Evolutionary conservation across 2,329 filamentous ascomycete genomes (phyloP), one percentile per base, ranked within the genome.

Genomic region (Fusarium nanum): DNA sequence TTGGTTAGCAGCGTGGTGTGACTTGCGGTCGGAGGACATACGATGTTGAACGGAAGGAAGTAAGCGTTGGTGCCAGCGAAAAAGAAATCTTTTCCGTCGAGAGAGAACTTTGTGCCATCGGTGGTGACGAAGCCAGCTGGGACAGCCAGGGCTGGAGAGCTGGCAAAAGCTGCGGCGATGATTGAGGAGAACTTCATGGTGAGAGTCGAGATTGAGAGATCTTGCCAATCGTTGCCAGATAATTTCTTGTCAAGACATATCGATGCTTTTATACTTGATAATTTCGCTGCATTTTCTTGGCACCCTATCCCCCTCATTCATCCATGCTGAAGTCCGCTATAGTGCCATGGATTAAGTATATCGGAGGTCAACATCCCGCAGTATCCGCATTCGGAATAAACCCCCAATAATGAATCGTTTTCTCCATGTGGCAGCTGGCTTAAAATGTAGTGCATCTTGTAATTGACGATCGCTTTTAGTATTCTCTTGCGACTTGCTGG

Each of bases 61-160:
- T 88, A 87, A 12, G 85, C 86, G 74, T 88, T 88, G 67, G 81
- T 85, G 2, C 86, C 86, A 3, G 86, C 86, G 70, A 87, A 88
- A 76, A 86, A 83, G 71, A 87, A 88, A 65, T 85, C 81, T 63
- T 86, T 79, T 58, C 86, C 86, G 48, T 87, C 82, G 7, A 88
- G 81, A 73, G 83, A 78, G 76, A 88, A 88, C 60, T 84, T 83
- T 3, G 78, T 80, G 8, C 83, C 85, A 5, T 84, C 78, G 1
- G 83, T 81, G 5, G 83, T 84, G 20, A 87, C 84, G 56, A 87
- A 87, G 1, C 84, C 83, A 44, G 71, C 72, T 14, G 73, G 72
- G 4, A 64, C 74, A 16, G 68, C 68, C 12, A 60, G 7, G 7
- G 20, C 64, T 2, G 54, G 54, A 6, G 22, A 44, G 34, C 56